Percentiles rank a stretch among this genome's conserved stretches.
Evolutionary conservation across 2,329 filamentous ascomycete genomes (phyloP).

Genomic region (Alternaria sp.): DNA sequence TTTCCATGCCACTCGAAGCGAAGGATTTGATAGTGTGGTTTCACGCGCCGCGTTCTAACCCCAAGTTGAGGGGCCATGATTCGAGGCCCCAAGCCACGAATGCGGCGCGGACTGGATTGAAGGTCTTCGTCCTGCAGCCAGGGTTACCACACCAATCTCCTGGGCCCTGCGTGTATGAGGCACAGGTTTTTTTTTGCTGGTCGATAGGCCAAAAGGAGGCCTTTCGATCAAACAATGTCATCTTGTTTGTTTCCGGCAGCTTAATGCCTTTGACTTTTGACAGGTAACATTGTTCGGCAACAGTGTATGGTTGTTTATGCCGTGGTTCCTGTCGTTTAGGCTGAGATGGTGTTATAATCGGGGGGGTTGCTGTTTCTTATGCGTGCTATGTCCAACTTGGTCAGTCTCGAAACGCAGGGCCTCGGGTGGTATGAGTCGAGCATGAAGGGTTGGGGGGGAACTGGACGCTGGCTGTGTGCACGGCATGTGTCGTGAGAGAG

Average conservation of each 20-base stretch:
- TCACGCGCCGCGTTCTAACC: constrained; percentile 10
- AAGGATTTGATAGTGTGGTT: constrained; percentile 12
- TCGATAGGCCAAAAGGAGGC: neutral
- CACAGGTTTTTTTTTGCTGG: neutral
- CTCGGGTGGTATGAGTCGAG: constrained; percentile 17
- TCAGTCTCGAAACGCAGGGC: constrained; percentile 15
- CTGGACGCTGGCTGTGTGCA: neutral
- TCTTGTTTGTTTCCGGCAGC: constrained; percentile 5
- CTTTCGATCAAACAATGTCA: neutral
- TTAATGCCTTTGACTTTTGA: constrained; percentile 13
- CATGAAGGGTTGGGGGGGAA: constrained; percentile 12
- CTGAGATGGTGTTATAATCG: constrained; percentile 4
- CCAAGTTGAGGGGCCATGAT: constrained; percentile 1
- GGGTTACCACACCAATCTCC: constrained; percentile 1
- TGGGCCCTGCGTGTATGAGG: constrained; percentile 5
- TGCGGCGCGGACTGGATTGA: constrained; percentile 18
- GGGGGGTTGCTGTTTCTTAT: constrained; percentile 13
- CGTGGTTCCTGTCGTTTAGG: constrained; percentile 4
- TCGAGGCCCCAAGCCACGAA: constrained; percentile 15
- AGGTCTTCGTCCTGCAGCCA: constrained; percentile 11
- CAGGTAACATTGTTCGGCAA: neutral
- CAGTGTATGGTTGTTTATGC: constrained; percentile 9
- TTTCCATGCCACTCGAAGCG: neutral
- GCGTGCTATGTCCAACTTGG: constrained; percentile 13
- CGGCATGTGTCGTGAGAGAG: neutral